Evolutionary conservation across 225 moss, liverwort and hornwort genomes (phyloP), one percentile per base, ranked within the genome.

Genomic region (Bryum argenteum): DNA sequence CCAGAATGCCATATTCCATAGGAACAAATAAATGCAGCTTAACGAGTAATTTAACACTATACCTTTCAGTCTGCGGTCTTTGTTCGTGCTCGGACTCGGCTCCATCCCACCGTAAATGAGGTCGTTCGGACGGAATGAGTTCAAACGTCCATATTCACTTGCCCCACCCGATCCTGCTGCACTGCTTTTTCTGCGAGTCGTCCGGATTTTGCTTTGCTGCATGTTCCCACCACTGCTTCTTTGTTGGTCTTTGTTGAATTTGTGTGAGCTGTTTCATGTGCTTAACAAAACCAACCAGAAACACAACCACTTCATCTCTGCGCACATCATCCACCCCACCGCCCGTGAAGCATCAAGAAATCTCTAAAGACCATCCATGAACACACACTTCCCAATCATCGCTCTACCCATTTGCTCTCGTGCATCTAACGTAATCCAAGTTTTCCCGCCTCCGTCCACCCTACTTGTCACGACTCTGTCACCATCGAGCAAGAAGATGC

Each of bases 181-280:
- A 16, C 43, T 75, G 92, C n/a, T n/a, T n/a, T n/a, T 87, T 60
- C n/a, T 77, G 83, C 54, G 77, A 40, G 84, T 86, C 17, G 82
- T n/a, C 76, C 11, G 78, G 89, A 41, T 83, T 87, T 43, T 88
- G 92, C 67, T n/a, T n/a, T 93, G 94, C 68, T 87, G 87, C 28
- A 85, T 89, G 54, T 72, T 87, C 22, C 89, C 91, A 71, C 78
- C 82, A n/a, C n/a, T 78, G 88, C 91, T 71, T 91, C 89, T 45
- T 86, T 88, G 67, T 88, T 88, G 67, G 88, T 88, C 41, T 94
- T 61, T 86, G 84, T 75, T 95, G 95, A 56, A 93, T 84, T 75
- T 96, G 93, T 56, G 88, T 87, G 63, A 89, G 77, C 92, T 92
- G 94, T 86, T 94, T 94, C 93, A 93, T 91, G 81, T 90, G 87